Conservation (phyloP, 176 grass and related monocot genomes). For the Phoenix roebelenii region DNA sequence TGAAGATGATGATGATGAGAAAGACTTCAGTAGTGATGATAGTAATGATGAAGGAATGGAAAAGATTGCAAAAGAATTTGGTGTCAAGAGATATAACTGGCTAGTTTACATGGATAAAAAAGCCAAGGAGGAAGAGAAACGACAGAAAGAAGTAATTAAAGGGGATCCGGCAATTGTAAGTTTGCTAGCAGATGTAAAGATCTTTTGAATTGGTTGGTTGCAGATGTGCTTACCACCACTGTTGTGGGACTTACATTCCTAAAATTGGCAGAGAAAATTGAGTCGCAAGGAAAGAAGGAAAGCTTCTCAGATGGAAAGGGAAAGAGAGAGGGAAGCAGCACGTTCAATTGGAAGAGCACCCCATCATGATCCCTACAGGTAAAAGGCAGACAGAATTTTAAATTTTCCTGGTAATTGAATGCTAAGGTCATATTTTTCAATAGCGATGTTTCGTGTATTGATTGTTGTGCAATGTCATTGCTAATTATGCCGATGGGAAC, state of each 20-base stretch:
- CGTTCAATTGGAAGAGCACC: constrained; percentile 57
- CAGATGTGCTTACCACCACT: constrained; percentile 6
- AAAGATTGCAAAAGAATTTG: constrained; percentile 91
- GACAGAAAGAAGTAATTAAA: constrained; percentile 91
- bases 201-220: neutral
- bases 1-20: constrained; percentile 50
- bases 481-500: no score
- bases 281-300: constrained; percentile 97
- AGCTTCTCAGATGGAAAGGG: constrained; percentile 87
- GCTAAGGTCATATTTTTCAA: no score
- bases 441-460: no score
- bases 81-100: constrained; percentile 92
- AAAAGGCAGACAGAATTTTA: neutral
- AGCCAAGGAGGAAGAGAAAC: constrained; percentile 85
- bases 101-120: constrained; percentile 98
- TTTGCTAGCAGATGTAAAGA: constrained; percentile 5
- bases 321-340: constrained; percentile 65
- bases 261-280: constrained; percentile 60
- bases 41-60: constrained; percentile 93
- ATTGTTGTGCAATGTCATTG: no score
- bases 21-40: constrained; percentile 97
- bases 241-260: constrained; percentile 21
- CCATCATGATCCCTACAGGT: constrained; percentile 93
- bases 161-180: constrained; percentile 92
- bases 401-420: neutral